These are phyloP conservation scores for Hyphodiscus sp. DNA, from an alignment of 2,329 filamentous ascomycete genomes.

Conservation along the genomic window DNA sequence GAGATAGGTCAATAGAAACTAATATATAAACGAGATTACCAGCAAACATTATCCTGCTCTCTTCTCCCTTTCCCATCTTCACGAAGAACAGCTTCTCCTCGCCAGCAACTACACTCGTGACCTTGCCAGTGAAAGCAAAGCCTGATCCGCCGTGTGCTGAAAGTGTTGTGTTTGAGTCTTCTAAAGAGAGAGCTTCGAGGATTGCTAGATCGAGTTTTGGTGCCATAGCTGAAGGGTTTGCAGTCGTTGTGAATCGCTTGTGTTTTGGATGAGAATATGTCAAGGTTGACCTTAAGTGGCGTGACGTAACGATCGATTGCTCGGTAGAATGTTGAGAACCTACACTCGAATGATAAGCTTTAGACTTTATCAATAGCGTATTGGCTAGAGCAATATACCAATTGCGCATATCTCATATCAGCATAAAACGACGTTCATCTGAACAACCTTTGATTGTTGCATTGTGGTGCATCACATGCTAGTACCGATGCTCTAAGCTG, in stretches of 20 bases:
- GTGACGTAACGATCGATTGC: neutral
- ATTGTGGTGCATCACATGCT: too few species aligned
- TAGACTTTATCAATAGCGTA: too few species aligned
- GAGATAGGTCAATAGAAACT: conserved; percentile 1
- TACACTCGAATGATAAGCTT: too few species aligned
- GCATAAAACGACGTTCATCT: too few species aligned
- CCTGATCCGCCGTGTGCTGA: conserved; percentile 58
- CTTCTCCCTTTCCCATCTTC: conserved; percentile 58
- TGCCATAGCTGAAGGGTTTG: conserved; percentile 31
- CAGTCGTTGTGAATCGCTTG: neutral
- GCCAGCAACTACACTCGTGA: conserved; percentile 34
- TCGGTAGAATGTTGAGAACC: neutral
- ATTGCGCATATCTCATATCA: too few species aligned
- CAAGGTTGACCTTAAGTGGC: neutral
- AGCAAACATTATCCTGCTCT: conserved; percentile 62
- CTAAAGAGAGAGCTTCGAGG: conserved; percentile 51
- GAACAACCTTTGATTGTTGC: too few species aligned
- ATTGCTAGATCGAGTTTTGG: conserved; percentile 56
- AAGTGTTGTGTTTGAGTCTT: conserved; percentile 47
- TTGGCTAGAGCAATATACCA: too few species aligned
- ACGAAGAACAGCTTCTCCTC: conserved; percentile 53
- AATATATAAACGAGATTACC: conserved; percentile 35
- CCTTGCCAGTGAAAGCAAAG: conserved; percentile 62
- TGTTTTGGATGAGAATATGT: neutral
- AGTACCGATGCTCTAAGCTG: too few species aligned